These are phyloP conservation scores for Pterocarpus macrocarpus DNA, from an alignment of 306 rosid genomes.

Conservation along the genomic window DNA sequence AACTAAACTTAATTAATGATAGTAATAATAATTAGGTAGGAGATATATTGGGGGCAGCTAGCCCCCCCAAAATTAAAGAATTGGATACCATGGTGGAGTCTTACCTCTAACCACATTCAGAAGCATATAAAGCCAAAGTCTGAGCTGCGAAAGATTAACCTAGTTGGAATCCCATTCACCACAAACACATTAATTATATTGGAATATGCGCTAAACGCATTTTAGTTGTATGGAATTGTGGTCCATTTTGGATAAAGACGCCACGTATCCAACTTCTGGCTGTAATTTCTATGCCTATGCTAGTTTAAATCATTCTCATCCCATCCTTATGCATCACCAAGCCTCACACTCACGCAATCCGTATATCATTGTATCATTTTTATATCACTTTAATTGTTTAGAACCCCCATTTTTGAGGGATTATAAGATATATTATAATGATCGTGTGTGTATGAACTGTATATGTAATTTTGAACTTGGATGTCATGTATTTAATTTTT, in stretches of 20 bases:
- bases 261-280: conserved; percentile 59
- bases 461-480: too few species aligned
- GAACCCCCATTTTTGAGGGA: background rate
- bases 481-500: too few species aligned
- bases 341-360: background rate
- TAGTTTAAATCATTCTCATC: conserved; percentile 3
- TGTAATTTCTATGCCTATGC: conserved; percentile 47
- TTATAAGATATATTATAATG: too few species aligned
- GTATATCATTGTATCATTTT: too few species aligned
- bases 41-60: background rate
- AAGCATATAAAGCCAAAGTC: conserved; percentile 47
- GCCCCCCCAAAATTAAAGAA: conserved; percentile 17
- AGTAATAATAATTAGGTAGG: too few species aligned
- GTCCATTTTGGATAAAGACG: conserved; percentile 53
- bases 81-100: conserved; percentile 45
- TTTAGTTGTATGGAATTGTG: conserved; percentile 29
- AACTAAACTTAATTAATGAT: background rate
- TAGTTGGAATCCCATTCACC: conserved; percentile 77
- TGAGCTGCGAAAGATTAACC: conserved; percentile 45
- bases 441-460: too few species aligned
- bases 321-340: conserved; percentile 17
- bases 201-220: conserved; percentile 36
- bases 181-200: conserved; percentile 42
- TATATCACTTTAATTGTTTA: too few species aligned
- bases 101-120: conserved; percentile 29